Conservation (phyloP, 371 early-diverging fungal species). For the Mucor ambiguus region DNA sequence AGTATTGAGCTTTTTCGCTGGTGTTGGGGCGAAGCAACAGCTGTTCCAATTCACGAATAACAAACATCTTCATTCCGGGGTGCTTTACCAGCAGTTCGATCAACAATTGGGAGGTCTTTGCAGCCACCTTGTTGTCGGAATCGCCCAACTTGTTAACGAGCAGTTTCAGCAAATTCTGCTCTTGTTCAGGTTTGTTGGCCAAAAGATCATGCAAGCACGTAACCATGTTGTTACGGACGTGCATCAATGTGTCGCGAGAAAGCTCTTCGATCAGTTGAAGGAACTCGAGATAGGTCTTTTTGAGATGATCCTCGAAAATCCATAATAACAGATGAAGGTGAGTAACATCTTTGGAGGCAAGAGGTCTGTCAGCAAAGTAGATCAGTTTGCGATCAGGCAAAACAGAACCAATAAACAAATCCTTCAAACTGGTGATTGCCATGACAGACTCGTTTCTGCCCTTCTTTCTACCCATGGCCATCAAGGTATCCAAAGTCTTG, state of each 20-base stretch:
- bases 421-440: constrained; percentile 88
- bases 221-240: constrained; percentile 81
- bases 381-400: constrained; percentile 85
- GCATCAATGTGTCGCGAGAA: constrained; percentile 82
- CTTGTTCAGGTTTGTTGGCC: constrained; percentile 91
- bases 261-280: constrained; percentile 82
- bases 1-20: constrained; percentile 82
- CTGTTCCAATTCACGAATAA: constrained; percentile 86
- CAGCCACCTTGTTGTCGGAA: constrained; percentile 82
- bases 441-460: constrained; percentile 84
- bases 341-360: constrained; percentile 60
- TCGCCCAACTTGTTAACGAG: constrained; percentile 97
- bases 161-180: constrained; percentile 87
- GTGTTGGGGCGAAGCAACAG: constrained; percentile 75
- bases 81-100: constrained; percentile 74
- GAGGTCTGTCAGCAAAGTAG: constrained; percentile 88
- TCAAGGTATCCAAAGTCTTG: constrained; percentile 75
- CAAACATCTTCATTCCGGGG: constrained; percentile 90
- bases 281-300: constrained; percentile 87
- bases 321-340: constrained; percentile 80
- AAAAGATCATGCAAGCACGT: constrained; percentile 77
- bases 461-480: constrained; percentile 89
- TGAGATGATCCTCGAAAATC: constrained; percentile 93
- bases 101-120: constrained; percentile 79
- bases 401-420: constrained; percentile 79